These are phyloP conservation scores for Henningerozyma blattae DNA, from an alignment of 805 yeast genomes.

Conservation along the genomic window DNA sequence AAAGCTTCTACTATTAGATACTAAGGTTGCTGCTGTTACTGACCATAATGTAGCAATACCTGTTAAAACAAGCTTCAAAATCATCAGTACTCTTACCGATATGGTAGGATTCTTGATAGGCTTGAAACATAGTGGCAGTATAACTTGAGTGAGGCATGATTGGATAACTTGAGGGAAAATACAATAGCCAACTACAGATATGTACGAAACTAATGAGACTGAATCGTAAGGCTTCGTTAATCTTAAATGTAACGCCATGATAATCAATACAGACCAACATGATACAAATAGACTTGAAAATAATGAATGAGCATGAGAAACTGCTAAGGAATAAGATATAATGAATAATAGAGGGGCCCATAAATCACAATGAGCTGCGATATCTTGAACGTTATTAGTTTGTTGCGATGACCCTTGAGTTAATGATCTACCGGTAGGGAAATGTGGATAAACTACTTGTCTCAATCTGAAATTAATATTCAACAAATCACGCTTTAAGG, in stretches of 20 bases:
- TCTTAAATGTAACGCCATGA: conserved; percentile 22
- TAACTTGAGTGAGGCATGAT: conserved; percentile 13
- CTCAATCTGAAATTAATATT: conserved; percentile 22
- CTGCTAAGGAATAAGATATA: conserved; percentile 19
- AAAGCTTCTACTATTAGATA: conserved; percentile 12
- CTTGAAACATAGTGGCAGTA: conserved; percentile 19
- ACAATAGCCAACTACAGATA: conserved; percentile 24
- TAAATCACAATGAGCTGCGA: conserved; percentile 17
- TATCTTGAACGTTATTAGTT: conserved; percentile 1
- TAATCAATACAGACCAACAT: conserved; percentile 18
- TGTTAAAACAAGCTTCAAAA: conserved; percentile 10
- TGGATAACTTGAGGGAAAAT: conserved; percentile 23
- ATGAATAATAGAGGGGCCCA: conserved; percentile 27
- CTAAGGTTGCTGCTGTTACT: conserved; percentile 12
- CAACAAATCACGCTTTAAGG: conserved; percentile 20
- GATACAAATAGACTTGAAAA: conserved; percentile 23
- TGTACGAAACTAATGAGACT: conserved; percentile 18
- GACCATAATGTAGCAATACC: conserved; percentile 17
- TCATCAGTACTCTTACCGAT: conserved; percentile 9
- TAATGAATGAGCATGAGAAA: conserved; percentile 19
- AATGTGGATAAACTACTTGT: conserved; percentile 24
- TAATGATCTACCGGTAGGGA: conserved; percentile 9
- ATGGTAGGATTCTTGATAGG: conserved; percentile 3
- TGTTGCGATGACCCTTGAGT: background rate
- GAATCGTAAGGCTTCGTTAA: conserved; percentile 15